Conservation (phyloP, 805 yeast genomes). For the Candida pini region DNA sequence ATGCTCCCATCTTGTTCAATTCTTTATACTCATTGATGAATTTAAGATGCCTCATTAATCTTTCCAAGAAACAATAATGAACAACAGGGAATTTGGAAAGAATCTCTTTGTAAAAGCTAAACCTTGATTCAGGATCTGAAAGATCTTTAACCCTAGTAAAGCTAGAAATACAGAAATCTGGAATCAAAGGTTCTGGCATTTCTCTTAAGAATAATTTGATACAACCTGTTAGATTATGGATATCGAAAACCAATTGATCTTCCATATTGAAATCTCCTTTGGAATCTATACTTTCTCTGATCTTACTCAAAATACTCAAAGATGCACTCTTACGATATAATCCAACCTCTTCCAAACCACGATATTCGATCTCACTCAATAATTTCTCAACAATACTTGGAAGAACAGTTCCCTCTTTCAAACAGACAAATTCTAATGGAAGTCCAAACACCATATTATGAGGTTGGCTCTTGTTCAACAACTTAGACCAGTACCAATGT, state of each 20-base stretch:
- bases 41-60: conserved; percentile 64
- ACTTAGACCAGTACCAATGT: conserved; percentile 50
- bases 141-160: conserved; percentile 37
- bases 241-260: conserved; percentile 47
- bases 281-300: conserved; percentile 40
- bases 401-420: conserved; percentile 53
- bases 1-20: conserved; percentile 79
- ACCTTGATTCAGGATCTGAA: conserved; percentile 19
- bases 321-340: conserved; percentile 69
- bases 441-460: conserved; percentile 68
- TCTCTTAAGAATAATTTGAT: conserved; percentile 81
- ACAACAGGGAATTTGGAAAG: conserved; percentile 47
- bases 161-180: conserved; percentile 57
- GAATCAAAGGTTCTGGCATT: conserved; percentile 76
- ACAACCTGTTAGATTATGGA: conserved; percentile 84
- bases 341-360: conserved; percentile 89
- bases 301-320: conserved; percentile 37
- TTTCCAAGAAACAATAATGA: conserved; percentile 63
- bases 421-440: conserved; percentile 72
- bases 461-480: conserved; percentile 16
- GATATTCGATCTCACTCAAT: conserved; percentile 71
- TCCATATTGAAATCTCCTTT: conserved; percentile 43
- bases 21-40: conserved; percentile 62
- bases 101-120: conserved; percentile 19
- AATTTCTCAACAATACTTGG: conserved; percentile 66